Conservation (phyloP, 2,329 filamentous ascomycete genomes). For the Cladosporium cucumerinum region DNA sequence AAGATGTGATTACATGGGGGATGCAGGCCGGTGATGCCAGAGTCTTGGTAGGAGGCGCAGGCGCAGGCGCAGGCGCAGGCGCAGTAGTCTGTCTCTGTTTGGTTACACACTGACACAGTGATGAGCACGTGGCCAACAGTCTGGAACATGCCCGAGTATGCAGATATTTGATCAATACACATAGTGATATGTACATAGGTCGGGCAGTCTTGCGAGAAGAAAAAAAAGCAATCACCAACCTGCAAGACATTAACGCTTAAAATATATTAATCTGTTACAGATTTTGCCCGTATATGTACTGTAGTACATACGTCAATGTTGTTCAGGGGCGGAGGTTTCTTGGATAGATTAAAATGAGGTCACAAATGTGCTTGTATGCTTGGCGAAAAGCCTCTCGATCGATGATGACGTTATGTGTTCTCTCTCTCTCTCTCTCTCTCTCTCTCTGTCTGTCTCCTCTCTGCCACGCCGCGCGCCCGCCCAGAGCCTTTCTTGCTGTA, state of each 20-base stretch:
- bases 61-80: conserved; percentile 11
- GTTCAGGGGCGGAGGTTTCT: background rate
- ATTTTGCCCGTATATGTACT: too few relatives aligned
- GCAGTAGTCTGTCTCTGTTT: background rate
- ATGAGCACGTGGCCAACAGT: background rate
- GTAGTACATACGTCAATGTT: background rate
- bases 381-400: background rate
- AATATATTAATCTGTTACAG: background rate
- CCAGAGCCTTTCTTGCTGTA: background rate
- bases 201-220: too few relatives aligned
- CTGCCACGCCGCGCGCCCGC: conserved; percentile 2
- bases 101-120: background rate
- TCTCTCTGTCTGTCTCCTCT: too few relatives aligned
- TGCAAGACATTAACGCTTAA: too few relatives aligned
- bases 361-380: background rate
- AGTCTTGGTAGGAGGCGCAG: conserved; percentile 4
- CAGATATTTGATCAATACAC: background rate
- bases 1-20: background rate
- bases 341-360: background rate
- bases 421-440: too few relatives aligned
- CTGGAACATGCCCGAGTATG: background rate
- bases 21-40: background rate
- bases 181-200: background rate
- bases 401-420: conserved; percentile 1
- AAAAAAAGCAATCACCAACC: too few relatives aligned